These are phyloP conservation scores for Calycina herbarum DNA, from an alignment of 2,329 filamentous ascomycete genomes.

Conservation along the genomic window DNA sequence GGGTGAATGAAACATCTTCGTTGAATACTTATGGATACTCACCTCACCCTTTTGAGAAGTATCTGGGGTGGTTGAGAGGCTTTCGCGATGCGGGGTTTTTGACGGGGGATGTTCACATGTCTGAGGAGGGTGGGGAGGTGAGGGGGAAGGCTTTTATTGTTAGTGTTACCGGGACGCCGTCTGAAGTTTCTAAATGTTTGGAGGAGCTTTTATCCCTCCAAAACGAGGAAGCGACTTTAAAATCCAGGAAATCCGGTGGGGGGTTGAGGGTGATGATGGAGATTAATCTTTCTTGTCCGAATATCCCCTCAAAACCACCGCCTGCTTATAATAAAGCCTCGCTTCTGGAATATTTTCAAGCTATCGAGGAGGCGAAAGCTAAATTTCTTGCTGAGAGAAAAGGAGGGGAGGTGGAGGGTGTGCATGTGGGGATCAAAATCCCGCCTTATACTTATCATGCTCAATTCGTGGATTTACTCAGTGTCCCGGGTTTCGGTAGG, in stretches of 20 bases:
- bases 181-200: conserved; percentile 60
- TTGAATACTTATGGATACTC: conserved; percentile 77
- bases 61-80: conserved; percentile 56
- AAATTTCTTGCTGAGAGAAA: background rate
- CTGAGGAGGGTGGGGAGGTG: too few relatives aligned
- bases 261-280: conserved; percentile 57
- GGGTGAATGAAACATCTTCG: conserved; percentile 44
- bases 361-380: conserved; percentile 19
- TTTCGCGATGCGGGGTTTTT: conserved; percentile 40
- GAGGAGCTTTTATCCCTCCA: conserved; percentile 19
- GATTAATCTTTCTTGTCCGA: conserved; percentile 77
- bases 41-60: conserved; percentile 58
- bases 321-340: conserved; percentile 63
- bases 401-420: background rate
- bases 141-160: conserved; percentile 62
- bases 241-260: background rate
- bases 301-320: conserved; percentile 67
- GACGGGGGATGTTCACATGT: background rate
- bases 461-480: conserved; percentile 60
- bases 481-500: conserved; percentile 45
- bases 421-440: conserved; percentile 64
- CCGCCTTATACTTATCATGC: conserved; percentile 73
- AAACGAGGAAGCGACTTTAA: conserved; percentile 43
- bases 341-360: conserved; percentile 55
- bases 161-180: conserved; percentile 65